phyloP scores from a whole-genome alignment of 768 basidiomycete species.

The Aureoboletus auriporus region DNA sequence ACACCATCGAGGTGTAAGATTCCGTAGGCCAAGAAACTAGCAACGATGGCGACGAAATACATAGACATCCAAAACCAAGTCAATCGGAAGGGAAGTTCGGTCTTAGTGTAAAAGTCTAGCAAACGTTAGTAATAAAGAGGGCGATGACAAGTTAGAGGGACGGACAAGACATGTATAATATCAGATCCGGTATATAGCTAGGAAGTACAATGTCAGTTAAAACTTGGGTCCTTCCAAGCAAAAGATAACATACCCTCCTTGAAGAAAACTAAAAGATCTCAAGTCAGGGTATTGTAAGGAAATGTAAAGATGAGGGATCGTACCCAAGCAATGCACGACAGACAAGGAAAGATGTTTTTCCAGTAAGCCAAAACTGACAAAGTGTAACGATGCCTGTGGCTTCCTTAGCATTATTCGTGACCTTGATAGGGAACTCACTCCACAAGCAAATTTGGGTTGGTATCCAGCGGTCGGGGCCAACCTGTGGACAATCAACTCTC shows the following conservation, averaged over 20 bases:
- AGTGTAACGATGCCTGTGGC: constrained; percentile 39
- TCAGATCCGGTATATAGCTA: constrained; percentile 55
- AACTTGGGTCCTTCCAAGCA: not conserved
- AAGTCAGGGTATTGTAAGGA: not conserved
- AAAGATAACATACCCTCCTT: constrained; percentile 38
- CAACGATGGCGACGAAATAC: constrained; percentile 49
- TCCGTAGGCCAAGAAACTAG: constrained; percentile 63
- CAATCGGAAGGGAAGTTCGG: constrained; percentile 48
- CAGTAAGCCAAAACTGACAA: constrained; percentile 53
- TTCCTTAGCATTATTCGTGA: not conserved
- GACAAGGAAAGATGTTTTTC: constrained; percentile 46
- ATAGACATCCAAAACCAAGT: constrained; percentile 68
- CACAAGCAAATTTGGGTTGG: constrained; percentile 55
- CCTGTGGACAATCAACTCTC: constrained; percentile 23
- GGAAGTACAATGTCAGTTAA: not conserved
- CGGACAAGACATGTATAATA: constrained; percentile 59
- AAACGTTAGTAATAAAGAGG: not conserved
- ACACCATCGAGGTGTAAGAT: constrained; percentile 36
- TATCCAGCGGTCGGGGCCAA: constrained; percentile 65
- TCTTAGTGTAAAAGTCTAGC: constrained; percentile 51
- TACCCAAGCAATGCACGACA: constrained; percentile 47
- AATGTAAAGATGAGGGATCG: not conserved
- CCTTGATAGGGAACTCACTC: constrained; percentile 25
- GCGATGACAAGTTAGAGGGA: not conserved
- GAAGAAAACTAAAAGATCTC: constrained; percentile 31